Conservation (phyloP, 306 rosid species). For the Begonia peltatifolia region DNA sequence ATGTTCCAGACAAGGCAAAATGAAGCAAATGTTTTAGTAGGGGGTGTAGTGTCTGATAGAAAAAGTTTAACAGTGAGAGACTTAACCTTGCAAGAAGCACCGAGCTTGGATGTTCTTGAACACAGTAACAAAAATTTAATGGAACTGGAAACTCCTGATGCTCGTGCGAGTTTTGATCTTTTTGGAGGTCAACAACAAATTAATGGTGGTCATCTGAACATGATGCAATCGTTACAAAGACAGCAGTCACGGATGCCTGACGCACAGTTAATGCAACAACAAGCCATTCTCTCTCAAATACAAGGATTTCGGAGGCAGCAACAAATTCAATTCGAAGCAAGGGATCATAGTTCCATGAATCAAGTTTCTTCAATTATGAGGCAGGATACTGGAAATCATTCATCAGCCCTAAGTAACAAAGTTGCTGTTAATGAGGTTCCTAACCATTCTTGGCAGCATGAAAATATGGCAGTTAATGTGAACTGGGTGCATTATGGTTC, state of each 20-base stretch:
- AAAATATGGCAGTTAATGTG: constrained; percentile 41
- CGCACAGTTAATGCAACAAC: constrained; percentile 73
- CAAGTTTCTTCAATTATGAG: constrained; percentile 19
- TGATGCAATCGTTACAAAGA: constrained; percentile 65
- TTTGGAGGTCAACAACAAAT: constrained; percentile 79
- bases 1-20: constrained; percentile 58
- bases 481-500: constrained; percentile 71
- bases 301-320: constrained; percentile 87
- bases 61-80: constrained; percentile 46
- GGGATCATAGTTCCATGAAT: constrained; percentile 49
- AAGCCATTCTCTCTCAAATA: constrained; percentile 47
- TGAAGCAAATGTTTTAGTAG: constrained; percentile 66
- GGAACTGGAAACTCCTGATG: constrained; percentile 60
- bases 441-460: constrained; percentile 59
- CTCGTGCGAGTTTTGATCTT: constrained; percentile 81
- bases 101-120: constrained; percentile 50
- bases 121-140: constrained; percentile 29
- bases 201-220: constrained; percentile 45
- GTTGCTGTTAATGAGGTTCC: constrained; percentile 69
- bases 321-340: constrained; percentile 67
- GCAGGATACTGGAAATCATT: constrained; percentile 48
- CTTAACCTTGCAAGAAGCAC: constrained; percentile 47
- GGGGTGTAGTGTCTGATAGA: constrained; percentile 63
- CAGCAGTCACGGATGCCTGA: constrained; percentile 68
- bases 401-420: constrained; percentile 60